Conservation (phyloP, 2,329 filamentous ascomycete genomes). For the Penicillium sp. region DNA sequence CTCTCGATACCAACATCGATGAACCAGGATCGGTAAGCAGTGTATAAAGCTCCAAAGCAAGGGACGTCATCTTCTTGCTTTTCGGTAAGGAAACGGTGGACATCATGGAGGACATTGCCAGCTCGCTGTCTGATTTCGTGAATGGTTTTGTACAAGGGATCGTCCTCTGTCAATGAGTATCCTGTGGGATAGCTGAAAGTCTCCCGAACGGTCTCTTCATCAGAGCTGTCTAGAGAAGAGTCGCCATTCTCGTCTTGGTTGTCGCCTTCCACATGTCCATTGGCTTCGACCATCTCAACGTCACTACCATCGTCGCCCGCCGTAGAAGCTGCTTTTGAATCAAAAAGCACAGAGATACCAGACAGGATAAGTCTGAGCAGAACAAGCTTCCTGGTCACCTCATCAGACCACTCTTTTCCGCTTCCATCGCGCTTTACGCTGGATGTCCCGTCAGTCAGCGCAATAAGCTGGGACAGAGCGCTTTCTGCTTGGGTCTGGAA, state of each 20-base stretch:
- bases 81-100: constrained; percentile 76
- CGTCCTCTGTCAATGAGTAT: constrained; percentile 66
- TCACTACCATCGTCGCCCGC: constrained; percentile 43
- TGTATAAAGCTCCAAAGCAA: constrained; percentile 90
- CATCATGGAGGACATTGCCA: constrained; percentile 74
- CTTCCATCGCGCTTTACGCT: constrained; percentile 87
- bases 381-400: constrained; percentile 84
- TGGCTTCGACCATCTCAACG: constrained; percentile 45
- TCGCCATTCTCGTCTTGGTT: constrained; percentile 30
- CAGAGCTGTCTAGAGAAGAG: constrained; percentile 53
- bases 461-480: constrained; percentile 69
- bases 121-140: constrained; percentile 77
- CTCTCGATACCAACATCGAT: constrained; percentile 95
- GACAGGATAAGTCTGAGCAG: constrained; percentile 85
- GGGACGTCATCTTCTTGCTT: constrained; percentile 93
- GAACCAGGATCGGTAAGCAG: constrained; percentile 92
- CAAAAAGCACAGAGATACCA: constrained; percentile 84
- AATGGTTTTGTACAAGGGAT: constrained; percentile 67
- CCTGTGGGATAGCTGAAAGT: constrained; percentile 87
- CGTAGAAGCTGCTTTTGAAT: constrained; percentile 67
- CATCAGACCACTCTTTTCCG: constrained; percentile 98
- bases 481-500: constrained; percentile 79
- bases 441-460: constrained; percentile 76
- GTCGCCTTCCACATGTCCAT: constrained; percentile 23
- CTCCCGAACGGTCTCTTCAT: constrained; percentile 64